These are phyloP conservation scores for Globisporangium yorkense DNA, from an alignment of 352 stramenopile genomes.

Conservation along the genomic window DNA sequence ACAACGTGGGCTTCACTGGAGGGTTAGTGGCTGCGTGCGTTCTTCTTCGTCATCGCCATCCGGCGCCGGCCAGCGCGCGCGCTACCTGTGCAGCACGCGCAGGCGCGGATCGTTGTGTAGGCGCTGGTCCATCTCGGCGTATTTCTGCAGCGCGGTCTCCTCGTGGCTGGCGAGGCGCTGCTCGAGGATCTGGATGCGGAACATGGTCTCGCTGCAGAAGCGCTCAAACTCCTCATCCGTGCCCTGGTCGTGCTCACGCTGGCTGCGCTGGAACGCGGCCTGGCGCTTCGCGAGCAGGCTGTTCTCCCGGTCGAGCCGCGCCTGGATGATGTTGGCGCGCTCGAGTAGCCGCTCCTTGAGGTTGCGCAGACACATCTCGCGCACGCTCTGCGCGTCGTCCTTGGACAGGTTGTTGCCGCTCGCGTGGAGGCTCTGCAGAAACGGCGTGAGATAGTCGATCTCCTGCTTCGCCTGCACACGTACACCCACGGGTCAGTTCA, in stretches of 20 bases:
- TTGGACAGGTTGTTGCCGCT: conserved; percentile 42
- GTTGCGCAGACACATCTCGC: conserved; percentile 89
- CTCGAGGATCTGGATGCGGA: conserved; percentile 94
- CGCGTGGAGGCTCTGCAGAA: conserved; percentile 81
- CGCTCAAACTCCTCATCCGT: conserved; percentile 92
- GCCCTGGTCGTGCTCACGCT: conserved; percentile 88
- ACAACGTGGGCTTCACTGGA: conserved; percentile 68
- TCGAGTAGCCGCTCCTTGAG: conserved; percentile 92
- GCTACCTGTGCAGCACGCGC: conserved; percentile 58
- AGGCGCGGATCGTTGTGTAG: conserved; percentile 85
- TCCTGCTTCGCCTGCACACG: conserved; percentile 51
- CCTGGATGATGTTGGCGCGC: conserved; percentile 94
- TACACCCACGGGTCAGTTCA: neutral
- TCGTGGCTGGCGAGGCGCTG: conserved; percentile 90
- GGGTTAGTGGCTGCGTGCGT: conserved; percentile 6
- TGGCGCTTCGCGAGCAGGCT: conserved; percentile 87
- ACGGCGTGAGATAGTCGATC: conserved; percentile 93
- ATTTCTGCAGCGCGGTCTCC: conserved; percentile 91
- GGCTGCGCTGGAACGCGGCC: conserved; percentile 89
- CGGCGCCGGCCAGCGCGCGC: neutral
- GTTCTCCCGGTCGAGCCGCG: conserved; percentile 91
- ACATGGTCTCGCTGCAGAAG: conserved; percentile 94
- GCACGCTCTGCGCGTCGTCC: conserved; percentile 83
- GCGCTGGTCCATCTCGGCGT: conserved; percentile 91
- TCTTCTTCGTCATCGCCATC: neutral